These are phyloP conservation scores for Zygnema circumcarinatum DNA, from an alignment of 139 green algal species.

Conservation along the genomic window DNA sequence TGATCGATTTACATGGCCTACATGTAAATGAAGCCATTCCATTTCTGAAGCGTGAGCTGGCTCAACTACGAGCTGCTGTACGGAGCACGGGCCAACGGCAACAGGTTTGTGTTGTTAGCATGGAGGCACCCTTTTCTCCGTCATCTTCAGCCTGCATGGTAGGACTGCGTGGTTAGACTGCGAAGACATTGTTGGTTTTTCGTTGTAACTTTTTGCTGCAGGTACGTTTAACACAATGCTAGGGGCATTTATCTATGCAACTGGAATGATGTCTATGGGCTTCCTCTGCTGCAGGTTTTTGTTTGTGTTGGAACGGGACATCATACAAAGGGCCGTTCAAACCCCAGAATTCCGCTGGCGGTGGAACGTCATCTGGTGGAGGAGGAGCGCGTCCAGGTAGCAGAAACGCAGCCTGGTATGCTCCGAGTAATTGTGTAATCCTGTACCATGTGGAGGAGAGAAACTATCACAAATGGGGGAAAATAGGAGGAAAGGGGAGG, in stretches of 20 bases:
- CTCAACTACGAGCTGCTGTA: conserved; percentile 5
- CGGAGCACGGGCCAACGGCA: conserved; percentile 34
- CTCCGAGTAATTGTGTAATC: conserved; percentile 37
- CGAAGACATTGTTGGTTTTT: not conserved
- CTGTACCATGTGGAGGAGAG: not conserved
- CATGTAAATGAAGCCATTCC: conserved; percentile 60
- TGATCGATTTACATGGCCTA: conserved; percentile 61
- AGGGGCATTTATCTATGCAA: conserved; percentile 5
- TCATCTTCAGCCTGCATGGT: not conserved
- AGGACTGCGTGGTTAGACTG: not conserved
- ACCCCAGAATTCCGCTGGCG: conserved; percentile 54
- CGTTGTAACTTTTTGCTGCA: not conserved
- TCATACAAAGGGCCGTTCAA: conserved; percentile 58
- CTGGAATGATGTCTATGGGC: not conserved
- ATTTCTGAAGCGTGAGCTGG: conserved; percentile 51
- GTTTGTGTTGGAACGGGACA: conserved; percentile 63
- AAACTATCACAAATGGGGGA: not conserved
- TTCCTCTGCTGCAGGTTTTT: conserved; percentile 24
- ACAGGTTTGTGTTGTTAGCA: conserved; percentile 16
- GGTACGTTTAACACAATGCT: not conserved
- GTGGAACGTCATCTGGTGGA: conserved; percentile 58
- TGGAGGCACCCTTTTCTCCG: not conserved
- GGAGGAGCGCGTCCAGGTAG: conserved; percentile 40
- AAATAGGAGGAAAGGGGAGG: too few species aligned
- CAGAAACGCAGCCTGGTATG: conserved; percentile 54